phyloP scores from a whole-genome alignment of 169 alveolate genomes.

The Perkinsus marinus region DNA sequence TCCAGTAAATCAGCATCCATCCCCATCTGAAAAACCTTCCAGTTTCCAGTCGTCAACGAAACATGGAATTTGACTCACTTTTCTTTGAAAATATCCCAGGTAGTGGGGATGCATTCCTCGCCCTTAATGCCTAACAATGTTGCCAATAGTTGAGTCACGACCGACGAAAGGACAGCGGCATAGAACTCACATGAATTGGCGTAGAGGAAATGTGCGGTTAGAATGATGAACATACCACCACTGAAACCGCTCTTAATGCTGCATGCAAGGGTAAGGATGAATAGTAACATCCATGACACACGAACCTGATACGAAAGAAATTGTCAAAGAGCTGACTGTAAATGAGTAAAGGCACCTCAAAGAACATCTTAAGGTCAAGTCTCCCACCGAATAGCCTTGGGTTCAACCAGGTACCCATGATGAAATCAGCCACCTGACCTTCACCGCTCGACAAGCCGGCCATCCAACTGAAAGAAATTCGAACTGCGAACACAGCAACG shows the following conservation, averaged over 20 bases:
- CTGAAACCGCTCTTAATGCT: conserved; percentile 3
- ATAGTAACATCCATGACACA: conserved; percentile 9
- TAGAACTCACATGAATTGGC: conserved; percentile 1
- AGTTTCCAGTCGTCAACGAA: no score
- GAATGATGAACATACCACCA: conserved; percentile 4
- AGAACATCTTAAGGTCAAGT: conserved; percentile 14
- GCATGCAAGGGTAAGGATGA: conserved; percentile 4
- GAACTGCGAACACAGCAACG: not conserved
- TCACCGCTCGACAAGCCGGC: not conserved
- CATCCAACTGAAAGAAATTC: not conserved
- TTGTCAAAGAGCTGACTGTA: not conserved
- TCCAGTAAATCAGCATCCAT: conserved; percentile 22
- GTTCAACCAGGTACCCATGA: conserved; percentile 15
- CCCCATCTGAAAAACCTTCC: conserved; percentile 6
- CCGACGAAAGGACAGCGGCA: not conserved
- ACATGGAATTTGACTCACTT: not conserved
- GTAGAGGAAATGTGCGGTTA: conserved; percentile 2
- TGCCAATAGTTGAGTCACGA: not conserved
- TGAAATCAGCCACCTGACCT: conserved; percentile 4
- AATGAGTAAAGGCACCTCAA: not conserved
- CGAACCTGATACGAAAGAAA: conserved; percentile 1
- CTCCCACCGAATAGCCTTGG: conserved; percentile 9
- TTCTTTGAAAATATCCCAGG: conserved; percentile 20
- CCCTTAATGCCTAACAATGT: conserved; percentile 6
- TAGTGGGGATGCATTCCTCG: conserved; percentile 15